A percentile compares a stretch with the other conserved stretches of the same genome.
These are phyloP conservation scores for Cryptosporidium muris DNA, from an alignment of 169 alveolate genomes.

Conservation along the genomic window DNA sequence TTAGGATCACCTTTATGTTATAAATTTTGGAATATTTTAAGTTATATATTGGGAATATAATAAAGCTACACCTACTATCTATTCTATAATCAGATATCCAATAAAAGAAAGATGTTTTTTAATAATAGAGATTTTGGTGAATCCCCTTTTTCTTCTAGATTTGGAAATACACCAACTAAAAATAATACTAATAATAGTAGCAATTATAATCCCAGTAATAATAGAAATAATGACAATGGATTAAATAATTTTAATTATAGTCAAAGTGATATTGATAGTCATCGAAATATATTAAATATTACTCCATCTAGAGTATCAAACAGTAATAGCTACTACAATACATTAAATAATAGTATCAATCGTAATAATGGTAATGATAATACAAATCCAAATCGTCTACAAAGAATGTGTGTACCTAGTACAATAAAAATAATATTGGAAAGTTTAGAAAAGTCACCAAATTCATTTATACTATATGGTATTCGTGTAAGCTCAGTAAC, in stretches of 20 bases:
- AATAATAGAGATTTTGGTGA: slow-evolving; percentile 62
- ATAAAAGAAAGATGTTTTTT: slow-evolving; percentile 31
- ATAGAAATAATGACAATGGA: slow-evolving; percentile 14
- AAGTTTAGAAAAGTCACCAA: slow-evolving; percentile 21
- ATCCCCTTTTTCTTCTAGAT: slow-evolving; percentile 60
- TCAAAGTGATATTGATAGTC: slow-evolving; percentile 15
- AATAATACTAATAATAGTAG: background rate
- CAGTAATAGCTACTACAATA: slow-evolving; percentile 8
- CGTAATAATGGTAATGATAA: slow-evolving; percentile 15
- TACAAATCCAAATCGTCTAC: slow-evolving; percentile 23
- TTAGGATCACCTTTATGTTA: too few species aligned
- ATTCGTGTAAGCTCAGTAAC: slow-evolving; percentile 58
- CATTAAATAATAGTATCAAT: background rate
- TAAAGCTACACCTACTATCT: too few species aligned
- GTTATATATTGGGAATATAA: too few species aligned
- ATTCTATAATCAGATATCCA: too few species aligned
- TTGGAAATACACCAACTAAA: too few species aligned
- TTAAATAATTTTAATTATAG: background rate
- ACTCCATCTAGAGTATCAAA: slow-evolving; percentile 13
- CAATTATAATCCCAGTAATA: slow-evolving; percentile 37
- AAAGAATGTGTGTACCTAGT: slow-evolving; percentile 61
- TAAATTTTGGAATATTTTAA: too few species aligned
- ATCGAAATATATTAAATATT: slow-evolving; percentile 34
- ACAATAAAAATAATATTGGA: slow-evolving; percentile 25
- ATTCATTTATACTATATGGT: slow-evolving; percentile 45